A percentile compares a stretch with the other conserved stretches of the same genome.
Evolutionary conservation across 2,329 filamentous ascomycete genomes (phyloP).

Genomic region (Colletotrichum somersetense): DNA sequence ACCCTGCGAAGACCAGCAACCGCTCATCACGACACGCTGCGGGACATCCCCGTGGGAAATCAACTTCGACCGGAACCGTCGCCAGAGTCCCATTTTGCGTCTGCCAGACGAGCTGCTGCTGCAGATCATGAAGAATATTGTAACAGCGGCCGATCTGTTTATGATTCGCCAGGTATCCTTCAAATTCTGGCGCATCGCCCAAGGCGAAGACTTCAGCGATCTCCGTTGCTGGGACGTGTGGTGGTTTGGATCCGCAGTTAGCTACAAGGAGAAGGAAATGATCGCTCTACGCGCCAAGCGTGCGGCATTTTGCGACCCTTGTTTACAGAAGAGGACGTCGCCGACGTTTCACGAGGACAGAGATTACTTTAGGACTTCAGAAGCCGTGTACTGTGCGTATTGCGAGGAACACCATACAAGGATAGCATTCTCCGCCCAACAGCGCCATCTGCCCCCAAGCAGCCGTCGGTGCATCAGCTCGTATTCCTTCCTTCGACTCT

Average conservation of each 20-base stretch:
- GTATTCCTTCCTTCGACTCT: neutral
- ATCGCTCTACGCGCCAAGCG: slow-evolving; percentile 1
- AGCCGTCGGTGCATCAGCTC: neutral
- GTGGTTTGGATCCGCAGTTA: too few species aligned
- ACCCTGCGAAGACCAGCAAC: neutral
- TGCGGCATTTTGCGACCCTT: neutral
- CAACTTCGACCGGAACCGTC: neutral
- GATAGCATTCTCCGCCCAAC: neutral
- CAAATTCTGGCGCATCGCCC: slow-evolving; percentile 5
- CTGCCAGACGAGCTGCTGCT: neutral
- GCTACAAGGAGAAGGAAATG: too few species aligned
- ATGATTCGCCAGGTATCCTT: slow-evolving; percentile 14
- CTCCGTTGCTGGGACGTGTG: too few species aligned
- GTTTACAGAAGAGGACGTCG: neutral
- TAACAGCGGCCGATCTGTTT: neutral
- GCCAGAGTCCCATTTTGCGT: neutral
- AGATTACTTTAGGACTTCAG: rapidly evolving
- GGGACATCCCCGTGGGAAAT: neutral
- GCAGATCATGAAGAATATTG: neutral
- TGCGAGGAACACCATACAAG: neutral
- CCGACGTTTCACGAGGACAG: neutral
- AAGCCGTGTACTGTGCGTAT: neutral
- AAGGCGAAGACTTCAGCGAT: neutral
- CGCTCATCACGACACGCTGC: too few species aligned
- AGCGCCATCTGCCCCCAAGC: neutral